Conservation (phyloP, 352 stramenopile genomes). For the Phytophthora macrochlamydospora region DNA sequence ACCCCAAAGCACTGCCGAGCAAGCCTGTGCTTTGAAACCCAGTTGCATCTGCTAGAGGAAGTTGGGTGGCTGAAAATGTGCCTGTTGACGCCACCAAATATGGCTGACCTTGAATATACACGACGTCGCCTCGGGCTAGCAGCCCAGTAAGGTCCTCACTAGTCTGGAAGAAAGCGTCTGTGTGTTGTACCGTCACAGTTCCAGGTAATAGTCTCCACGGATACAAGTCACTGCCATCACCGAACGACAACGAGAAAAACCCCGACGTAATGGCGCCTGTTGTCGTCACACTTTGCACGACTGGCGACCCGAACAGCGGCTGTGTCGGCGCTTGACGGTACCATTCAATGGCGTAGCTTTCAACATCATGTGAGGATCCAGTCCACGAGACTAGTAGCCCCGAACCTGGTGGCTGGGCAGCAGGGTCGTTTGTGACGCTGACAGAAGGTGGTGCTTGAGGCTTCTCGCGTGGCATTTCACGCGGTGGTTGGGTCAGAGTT, state of each 20-base stretch:
- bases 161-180: slow-evolving; percentile 74
- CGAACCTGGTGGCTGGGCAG: slow-evolving; percentile 39
- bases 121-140: slow-evolving; percentile 80
- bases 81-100: slow-evolving; percentile 81
- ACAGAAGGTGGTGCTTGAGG: slow-evolving; percentile 42
- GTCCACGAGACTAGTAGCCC: slow-evolving; percentile 64
- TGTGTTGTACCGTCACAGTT: slow-evolving; percentile 55
- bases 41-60: slow-evolving; percentile 55
- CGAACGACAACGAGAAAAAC: slow-evolving; percentile 73
- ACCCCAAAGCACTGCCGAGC: slow-evolving; percentile 32
- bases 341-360: slow-evolving; percentile 72
- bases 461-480: slow-evolving; percentile 75
- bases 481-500: slow-evolving; percentile 45
- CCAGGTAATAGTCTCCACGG: slow-evolving; percentile 55
- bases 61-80: slow-evolving; percentile 71
- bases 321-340: slow-evolving; percentile 57
- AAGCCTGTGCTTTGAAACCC: slow-evolving; percentile 30
- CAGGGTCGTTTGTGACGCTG: slow-evolving; percentile 40
- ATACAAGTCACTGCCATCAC: slow-evolving; percentile 34
- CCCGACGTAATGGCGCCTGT: slow-evolving; percentile 53
- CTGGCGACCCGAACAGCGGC: slow-evolving; percentile 61
- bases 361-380: slow-evolving; percentile 29
- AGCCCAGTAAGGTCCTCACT: slow-evolving; percentile 88
- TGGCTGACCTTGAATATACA: slow-evolving; percentile 70
- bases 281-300: slow-evolving; percentile 62